A percentile compares a stretch with the other conserved stretches of the same genome.
phyloP scores from a whole-genome alignment of 1,139 yeast species.

The Petasospora rhodanensis region DNA sequence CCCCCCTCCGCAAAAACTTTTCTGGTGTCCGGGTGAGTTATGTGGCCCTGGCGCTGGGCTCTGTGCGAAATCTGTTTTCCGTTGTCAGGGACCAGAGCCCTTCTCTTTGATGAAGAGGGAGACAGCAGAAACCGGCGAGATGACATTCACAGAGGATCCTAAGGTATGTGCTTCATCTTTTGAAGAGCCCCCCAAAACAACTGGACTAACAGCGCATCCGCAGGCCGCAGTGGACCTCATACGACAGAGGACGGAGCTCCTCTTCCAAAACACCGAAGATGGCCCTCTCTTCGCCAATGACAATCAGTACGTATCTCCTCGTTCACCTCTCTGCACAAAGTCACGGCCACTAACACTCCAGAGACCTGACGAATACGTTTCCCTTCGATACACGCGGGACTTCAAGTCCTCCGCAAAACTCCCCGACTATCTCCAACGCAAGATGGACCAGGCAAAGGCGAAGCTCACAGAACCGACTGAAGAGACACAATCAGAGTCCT shows the following conservation, averaged over 20 bases:
- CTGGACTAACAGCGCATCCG: constrained; percentile 1
- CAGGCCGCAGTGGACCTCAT: constrained; percentile 15
- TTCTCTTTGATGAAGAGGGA: no score
- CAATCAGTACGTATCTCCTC: no score
- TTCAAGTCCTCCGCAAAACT: constrained; percentile 22
- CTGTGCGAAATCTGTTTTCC: no score
- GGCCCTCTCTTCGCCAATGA: no score
- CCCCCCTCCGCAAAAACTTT: no score
- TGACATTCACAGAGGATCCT: constrained; percentile 11
- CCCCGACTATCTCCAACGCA: constrained; percentile 25
- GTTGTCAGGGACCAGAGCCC: no score
- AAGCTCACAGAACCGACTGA: constrained; percentile 10
- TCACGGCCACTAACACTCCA: no score
- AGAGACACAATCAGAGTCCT: constrained; percentile 5
- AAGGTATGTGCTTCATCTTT: constrained; percentile 6
- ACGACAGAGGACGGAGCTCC: constrained; percentile 13
- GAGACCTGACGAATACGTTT: constrained; percentile 21
- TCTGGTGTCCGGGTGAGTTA: constrained; percentile 5
- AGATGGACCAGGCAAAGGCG: constrained; percentile 16
- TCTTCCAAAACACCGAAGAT: no score
- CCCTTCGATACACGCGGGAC: constrained; percentile 28
- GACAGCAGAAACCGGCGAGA: no score
- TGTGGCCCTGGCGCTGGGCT: no score
- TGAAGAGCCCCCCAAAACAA: background rate
- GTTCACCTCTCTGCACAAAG: no score